Conservation (phyloP, 2,329 filamentous ascomycete species). For the Helotiales sp. region DNA sequence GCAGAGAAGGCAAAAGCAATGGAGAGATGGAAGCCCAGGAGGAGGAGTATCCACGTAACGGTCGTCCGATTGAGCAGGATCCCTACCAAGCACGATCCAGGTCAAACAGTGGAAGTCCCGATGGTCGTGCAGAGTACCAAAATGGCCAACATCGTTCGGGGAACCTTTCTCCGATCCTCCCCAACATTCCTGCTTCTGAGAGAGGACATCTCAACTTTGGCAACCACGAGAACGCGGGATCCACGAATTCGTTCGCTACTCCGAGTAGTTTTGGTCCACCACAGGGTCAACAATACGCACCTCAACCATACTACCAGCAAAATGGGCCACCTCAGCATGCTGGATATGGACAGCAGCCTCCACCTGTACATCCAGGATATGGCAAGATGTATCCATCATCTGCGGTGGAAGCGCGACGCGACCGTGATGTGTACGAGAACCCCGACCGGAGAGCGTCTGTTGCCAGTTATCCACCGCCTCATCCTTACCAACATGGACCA, state of each 20-base stretch:
- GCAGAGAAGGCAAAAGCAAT: slow-evolving; percentile 72
- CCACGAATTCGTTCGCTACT: too few species aligned
- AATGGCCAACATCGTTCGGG: slow-evolving; percentile 15
- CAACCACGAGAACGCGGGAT: too few species aligned
- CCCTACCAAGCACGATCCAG: slow-evolving; percentile 42
- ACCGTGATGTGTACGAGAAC: slow-evolving; percentile 29
- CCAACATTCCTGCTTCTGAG: slow-evolving; percentile 38
- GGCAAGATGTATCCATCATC: not conserved
- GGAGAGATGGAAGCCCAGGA: slow-evolving; percentile 57
- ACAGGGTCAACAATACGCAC: slow-evolving; percentile 30
- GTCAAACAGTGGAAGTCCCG: slow-evolving; percentile 25
- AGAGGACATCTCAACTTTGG: slow-evolving; percentile 44
- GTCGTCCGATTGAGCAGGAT: slow-evolving; percentile 40
- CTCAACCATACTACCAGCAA: slow-evolving; percentile 27
- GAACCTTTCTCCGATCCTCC: slow-evolving; percentile 21
- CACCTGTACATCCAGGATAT: not conserved
- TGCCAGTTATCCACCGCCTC: slow-evolving; percentile 3
- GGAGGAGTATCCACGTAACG: slow-evolving; percentile 61
- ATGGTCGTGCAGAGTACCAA: slow-evolving; percentile 4
- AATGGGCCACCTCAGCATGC: slow-evolving; percentile 4
- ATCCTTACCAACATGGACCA: slow-evolving; percentile 9
- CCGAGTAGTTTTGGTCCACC: slow-evolving; percentile 2
- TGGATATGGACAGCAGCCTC: slow-evolving; percentile 4
- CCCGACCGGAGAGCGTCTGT: slow-evolving; percentile 31
- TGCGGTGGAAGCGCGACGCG: slow-evolving; percentile 12